Conservation (phyloP, 2,329 filamentous ascomycete species). For the Pestalotiopsis sp. region DNA sequence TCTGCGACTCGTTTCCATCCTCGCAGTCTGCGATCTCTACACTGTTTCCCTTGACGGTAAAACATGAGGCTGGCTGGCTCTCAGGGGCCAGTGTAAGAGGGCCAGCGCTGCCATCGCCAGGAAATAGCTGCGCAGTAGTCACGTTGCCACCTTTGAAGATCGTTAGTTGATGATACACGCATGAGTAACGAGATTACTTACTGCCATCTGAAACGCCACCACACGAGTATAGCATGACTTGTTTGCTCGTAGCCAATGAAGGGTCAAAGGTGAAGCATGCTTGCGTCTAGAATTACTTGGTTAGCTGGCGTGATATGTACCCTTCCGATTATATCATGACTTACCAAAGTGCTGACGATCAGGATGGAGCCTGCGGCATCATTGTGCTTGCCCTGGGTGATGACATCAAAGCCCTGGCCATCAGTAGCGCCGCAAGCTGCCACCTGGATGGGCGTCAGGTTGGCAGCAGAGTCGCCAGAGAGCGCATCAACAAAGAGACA, state of each 20-base stretch:
- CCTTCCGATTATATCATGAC: slow-evolving; percentile 12
- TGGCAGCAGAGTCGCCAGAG: slow-evolving; percentile 48
- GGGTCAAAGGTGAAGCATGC: slow-evolving; percentile 63
- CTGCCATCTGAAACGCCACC: slow-evolving; percentile 59
- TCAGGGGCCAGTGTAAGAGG: slow-evolving; percentile 47
- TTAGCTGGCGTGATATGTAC: neutral
- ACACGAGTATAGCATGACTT: slow-evolving; percentile 60
- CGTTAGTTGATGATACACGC: slow-evolving; percentile 10
- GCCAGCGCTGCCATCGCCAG: slow-evolving; percentile 43
- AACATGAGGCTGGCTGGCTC: slow-evolving; percentile 49
- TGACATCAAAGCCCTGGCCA: slow-evolving; percentile 46
- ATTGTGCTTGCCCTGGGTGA: slow-evolving; percentile 53
- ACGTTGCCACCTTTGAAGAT: slow-evolving; percentile 43
- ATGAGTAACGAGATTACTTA: slow-evolving; percentile 23
- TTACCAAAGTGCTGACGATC: slow-evolving; percentile 55
- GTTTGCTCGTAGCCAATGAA: slow-evolving; percentile 50
- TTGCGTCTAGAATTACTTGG: slow-evolving; percentile 42
- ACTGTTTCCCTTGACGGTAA: slow-evolving; percentile 45
- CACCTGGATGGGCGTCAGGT: slow-evolving; percentile 45
- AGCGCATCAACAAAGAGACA: slow-evolving; percentile 46
- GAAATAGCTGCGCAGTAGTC: slow-evolving; percentile 55
- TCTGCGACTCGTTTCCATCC: slow-evolving; percentile 41
- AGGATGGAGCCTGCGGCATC: slow-evolving; percentile 48
- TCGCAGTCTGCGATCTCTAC: slow-evolving; percentile 48
- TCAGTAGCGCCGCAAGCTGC: slow-evolving; percentile 41